Evolutionary conservation across 2,329 filamentous ascomycete species (phyloP).

Genomic region (Bipolaris victoriae): DNA sequence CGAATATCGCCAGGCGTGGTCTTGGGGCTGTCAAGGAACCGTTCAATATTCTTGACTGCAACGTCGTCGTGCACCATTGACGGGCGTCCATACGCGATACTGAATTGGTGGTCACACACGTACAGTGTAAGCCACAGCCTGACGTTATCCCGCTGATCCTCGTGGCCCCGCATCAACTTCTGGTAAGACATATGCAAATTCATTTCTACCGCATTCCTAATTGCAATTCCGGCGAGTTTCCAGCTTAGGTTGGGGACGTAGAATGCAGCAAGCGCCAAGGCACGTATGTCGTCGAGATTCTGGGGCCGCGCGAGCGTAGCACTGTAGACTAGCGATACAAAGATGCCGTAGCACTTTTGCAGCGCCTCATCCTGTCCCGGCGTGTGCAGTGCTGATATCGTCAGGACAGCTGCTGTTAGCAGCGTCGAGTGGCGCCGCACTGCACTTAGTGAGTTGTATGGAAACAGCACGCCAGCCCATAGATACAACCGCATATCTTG

Average conservation of each 20-base stretch:
- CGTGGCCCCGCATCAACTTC: slow-evolving; percentile 43
- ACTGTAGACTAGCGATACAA: slow-evolving; percentile 42
- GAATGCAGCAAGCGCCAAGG: slow-evolving; percentile 49
- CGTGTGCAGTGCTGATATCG: slow-evolving; percentile 40
- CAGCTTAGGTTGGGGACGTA: slow-evolving; percentile 51
- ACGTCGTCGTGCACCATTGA: slow-evolving; percentile 49
- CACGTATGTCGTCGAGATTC: slow-evolving; percentile 49
- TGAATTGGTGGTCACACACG: slow-evolving; percentile 51
- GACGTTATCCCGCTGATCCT: slow-evolving; percentile 46
- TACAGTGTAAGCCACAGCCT: slow-evolving; percentile 51
- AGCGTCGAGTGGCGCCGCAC: slow-evolving; percentile 40
- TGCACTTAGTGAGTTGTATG: slow-evolving; percentile 38
- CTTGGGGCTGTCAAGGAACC: slow-evolving; percentile 37
- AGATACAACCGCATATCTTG: slow-evolving; percentile 41
- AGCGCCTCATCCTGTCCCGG: slow-evolving; percentile 36
- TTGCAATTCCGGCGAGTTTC: slow-evolving; percentile 49
- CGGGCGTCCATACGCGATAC: slow-evolving; percentile 51
- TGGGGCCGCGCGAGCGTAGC: slow-evolving; percentile 46
- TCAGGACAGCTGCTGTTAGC: slow-evolving; percentile 40
- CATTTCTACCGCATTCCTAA: slow-evolving; percentile 50
- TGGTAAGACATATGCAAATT: slow-evolving; percentile 49
- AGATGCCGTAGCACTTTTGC: slow-evolving; percentile 43
- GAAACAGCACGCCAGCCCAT: slow-evolving; percentile 42
- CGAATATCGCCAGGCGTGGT: slow-evolving; percentile 40
- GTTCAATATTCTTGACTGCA: slow-evolving; percentile 47